These are phyloP conservation scores for Grosmannia clavigera DNA, from an alignment of 2,329 filamentous ascomycete species.

Conservation along the genomic window DNA sequence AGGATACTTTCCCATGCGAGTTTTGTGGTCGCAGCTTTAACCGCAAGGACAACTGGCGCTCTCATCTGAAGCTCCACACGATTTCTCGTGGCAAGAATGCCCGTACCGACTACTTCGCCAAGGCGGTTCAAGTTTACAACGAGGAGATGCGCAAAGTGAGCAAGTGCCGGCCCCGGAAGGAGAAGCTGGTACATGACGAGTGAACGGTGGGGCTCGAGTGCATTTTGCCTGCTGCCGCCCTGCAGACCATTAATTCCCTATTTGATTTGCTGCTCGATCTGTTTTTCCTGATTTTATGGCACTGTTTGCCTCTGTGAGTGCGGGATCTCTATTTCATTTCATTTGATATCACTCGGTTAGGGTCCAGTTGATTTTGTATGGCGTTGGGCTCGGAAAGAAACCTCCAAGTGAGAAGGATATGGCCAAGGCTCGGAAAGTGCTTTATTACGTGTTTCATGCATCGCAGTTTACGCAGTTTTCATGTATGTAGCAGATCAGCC, in stretches of 20 bases:
- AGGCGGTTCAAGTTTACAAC: conserved; percentile 16
- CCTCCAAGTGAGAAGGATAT: too few species aligned
- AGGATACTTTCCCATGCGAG: conserved; percentile 23
- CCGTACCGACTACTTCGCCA: conserved; percentile 19
- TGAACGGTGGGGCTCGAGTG: not conserved
- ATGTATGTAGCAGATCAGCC: too few species aligned
- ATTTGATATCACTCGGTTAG: not conserved
- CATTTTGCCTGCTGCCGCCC: too few species aligned
- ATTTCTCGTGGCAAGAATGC: conserved; percentile 17
- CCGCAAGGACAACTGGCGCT: conserved; percentile 25
- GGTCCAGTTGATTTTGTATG: not conserved
- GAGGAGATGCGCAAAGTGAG: conserved; percentile 13
- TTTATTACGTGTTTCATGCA: too few species aligned
- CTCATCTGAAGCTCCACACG: conserved; percentile 26
- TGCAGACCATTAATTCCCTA: not conserved
- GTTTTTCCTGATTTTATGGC: not conserved
- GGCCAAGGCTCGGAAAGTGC: too few species aligned
- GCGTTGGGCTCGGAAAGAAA: not conserved
- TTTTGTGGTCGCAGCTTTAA: conserved; percentile 27
- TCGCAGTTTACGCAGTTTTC: too few species aligned
- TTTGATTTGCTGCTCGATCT: not conserved
- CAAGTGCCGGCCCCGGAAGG: conserved; percentile 11
- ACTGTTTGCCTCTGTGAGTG: not conserved
- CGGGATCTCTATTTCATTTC: not conserved
- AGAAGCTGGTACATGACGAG: not conserved